These are phyloP conservation scores for Aspergillus pseudoviridinutans DNA, from an alignment of 2,329 filamentous ascomycete species.

Conservation along the genomic window DNA sequence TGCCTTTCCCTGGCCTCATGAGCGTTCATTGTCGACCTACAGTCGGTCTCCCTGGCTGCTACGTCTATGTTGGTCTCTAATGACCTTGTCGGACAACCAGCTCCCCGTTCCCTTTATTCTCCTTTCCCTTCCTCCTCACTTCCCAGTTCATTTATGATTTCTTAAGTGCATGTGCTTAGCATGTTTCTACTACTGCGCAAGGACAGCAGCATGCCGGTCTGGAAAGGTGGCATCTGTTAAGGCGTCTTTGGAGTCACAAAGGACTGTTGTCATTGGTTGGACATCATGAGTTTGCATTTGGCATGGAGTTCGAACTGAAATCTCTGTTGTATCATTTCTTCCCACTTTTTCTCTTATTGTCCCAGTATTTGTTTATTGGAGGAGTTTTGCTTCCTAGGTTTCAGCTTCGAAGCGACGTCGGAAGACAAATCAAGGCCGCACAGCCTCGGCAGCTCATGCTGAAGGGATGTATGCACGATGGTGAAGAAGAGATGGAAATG, in stretches of 20 bases:
- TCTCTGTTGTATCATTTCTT: neutral
- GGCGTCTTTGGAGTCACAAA: neutral
- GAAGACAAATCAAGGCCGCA: neutral
- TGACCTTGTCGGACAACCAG: neutral
- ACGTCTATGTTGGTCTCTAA: neutral
- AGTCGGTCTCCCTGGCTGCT: neutral
- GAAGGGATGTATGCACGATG: neutral
- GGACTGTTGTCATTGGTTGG: neutral
- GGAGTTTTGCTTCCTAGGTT: neutral
- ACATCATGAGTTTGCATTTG: neutral
- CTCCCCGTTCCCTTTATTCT: slow-evolving; percentile 8
- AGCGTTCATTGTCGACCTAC: slow-evolving; percentile 7
- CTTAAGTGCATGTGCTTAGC: neutral
- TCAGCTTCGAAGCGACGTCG: neutral
- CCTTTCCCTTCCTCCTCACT: slow-evolving; percentile 7
- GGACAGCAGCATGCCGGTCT: neutral
- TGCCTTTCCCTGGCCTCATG: slow-evolving; percentile 41
- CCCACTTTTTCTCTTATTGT: neutral
- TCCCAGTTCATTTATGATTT: slow-evolving; percentile 3
- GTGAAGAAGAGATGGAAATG: slow-evolving; percentile 7
- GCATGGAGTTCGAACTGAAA: neutral
- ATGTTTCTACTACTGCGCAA: neutral
- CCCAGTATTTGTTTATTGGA: neutral
- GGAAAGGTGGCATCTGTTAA: neutral
- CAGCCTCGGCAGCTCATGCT: neutral